Evolutionary conservation across 2,329 filamentous ascomycete genomes (phyloP).

Genomic region (Phialophora tarda): DNA sequence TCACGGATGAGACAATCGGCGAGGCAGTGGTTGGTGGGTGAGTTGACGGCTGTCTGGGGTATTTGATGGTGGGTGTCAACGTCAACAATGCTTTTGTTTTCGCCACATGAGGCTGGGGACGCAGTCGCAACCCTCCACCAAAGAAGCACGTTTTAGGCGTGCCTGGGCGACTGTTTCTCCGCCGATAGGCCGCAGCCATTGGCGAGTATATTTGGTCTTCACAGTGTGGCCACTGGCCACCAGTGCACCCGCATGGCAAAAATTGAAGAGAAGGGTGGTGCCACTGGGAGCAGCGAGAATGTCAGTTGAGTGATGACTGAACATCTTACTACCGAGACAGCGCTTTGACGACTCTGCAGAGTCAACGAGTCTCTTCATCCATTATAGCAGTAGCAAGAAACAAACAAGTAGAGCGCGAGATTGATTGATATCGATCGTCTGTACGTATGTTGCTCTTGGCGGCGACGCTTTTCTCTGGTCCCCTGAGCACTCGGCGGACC

Average conservation of each 20-base stretch:
- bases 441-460: constrained; percentile 13
- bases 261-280: constrained; percentile 6
- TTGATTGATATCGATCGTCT: neutral
- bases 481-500: constrained; percentile 1
- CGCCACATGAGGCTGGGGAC: constrained; percentile 10
- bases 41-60: constrained; percentile 10
- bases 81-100: constrained; percentile 15
- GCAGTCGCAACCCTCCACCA: neutral
- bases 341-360: neutral
- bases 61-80: constrained; percentile 15
- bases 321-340: neutral
- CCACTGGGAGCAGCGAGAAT: constrained; percentile 3
- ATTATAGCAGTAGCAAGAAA: neutral
- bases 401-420: neutral
- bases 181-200: constrained; percentile 1
- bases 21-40: constrained; percentile 5
- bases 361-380: neutral
- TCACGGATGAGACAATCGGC: neutral
- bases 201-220: constrained; percentile 21
- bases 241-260: neutral
- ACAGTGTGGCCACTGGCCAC: constrained; percentile 11
- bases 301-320: neutral
- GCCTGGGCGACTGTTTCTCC: neutral
- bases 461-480: neutral
- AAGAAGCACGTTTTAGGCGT: neutral